Evolutionary conservation across 352 stramenopile species (phyloP).

Genomic region (Pseudoperonospora humuli): DNA sequence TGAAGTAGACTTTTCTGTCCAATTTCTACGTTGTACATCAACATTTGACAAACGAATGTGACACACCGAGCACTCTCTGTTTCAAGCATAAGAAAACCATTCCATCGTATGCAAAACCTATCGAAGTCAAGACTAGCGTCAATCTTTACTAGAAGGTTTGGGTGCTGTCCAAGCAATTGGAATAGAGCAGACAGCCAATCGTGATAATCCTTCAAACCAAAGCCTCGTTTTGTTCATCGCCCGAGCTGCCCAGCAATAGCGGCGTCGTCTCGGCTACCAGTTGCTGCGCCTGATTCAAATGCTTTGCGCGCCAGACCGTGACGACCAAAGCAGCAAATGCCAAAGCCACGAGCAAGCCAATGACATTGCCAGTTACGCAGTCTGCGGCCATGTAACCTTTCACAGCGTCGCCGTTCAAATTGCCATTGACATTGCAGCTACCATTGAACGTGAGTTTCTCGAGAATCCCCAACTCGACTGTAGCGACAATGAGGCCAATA

Average conservation of each 20-base stretch:
- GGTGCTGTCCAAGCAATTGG: not conserved
- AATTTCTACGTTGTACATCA: no score
- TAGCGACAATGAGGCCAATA: constrained; percentile 52
- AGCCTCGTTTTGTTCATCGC: constrained; percentile 22
- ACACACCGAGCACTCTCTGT: no score
- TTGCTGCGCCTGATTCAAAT: constrained; percentile 12
- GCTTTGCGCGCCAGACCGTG: constrained; percentile 49
- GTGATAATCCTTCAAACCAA: constrained; percentile 4
- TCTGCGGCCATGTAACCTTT: constrained; percentile 63
- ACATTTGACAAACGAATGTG: no score
- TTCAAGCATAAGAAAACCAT: no score
- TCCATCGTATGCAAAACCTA: no score
- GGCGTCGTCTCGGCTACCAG: constrained; percentile 34
- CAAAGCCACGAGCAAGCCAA: constrained; percentile 54
- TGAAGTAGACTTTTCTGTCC: no score
- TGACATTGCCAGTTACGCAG: constrained; percentile 68
- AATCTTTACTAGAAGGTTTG: not conserved
- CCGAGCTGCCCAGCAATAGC: constrained; percentile 29
- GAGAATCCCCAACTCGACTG: constrained; percentile 57
- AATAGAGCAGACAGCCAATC: not conserved
- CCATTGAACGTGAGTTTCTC: constrained; percentile 83
- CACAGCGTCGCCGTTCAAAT: constrained; percentile 52
- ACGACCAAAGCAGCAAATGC: constrained; percentile 32
- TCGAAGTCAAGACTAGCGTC: constrained; percentile 36
- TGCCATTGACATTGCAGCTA: constrained; percentile 74